These are phyloP conservation scores for Pythium aristosporum DNA, from an alignment of 352 stramenopile species.

Conservation along the genomic window DNA sequence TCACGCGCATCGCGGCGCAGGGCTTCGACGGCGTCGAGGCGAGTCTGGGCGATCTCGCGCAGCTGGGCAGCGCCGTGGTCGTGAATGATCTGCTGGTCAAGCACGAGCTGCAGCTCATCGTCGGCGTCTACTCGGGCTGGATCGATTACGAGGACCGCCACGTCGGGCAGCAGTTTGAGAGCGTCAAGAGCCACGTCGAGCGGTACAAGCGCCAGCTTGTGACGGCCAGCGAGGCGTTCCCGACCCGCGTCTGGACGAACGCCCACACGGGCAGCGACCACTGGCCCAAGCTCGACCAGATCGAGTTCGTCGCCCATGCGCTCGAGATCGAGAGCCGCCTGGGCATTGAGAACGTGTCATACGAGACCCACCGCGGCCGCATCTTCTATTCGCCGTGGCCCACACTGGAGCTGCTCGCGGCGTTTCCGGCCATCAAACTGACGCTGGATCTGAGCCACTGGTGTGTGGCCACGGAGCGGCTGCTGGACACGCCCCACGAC, in stretches of 20 bases:
- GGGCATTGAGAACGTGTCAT: constrained; percentile 34
- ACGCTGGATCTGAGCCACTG: constrained; percentile 75
- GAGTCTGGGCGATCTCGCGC: constrained; percentile 58
- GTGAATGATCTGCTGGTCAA: constrained; percentile 44
- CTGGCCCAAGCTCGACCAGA: constrained; percentile 43
- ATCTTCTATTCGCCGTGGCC: constrained; percentile 75
- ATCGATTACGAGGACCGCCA: constrained; percentile 62
- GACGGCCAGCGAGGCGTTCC: constrained; percentile 32
- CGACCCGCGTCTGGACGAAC: constrained; percentile 42
- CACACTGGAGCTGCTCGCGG: constrained; percentile 54
- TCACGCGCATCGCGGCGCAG: constrained; percentile 42
- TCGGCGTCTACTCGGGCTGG: constrained; percentile 73
- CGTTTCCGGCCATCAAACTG: constrained; percentile 61
- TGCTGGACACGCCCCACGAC: constrained; percentile 50
- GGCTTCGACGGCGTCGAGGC: constrained; percentile 71
- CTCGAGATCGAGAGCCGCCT: constrained; percentile 46
- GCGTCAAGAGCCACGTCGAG: constrained; percentile 37
- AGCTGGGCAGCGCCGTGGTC: constrained; percentile 37
- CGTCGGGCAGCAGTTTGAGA: constrained; percentile 55
- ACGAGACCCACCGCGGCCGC: constrained; percentile 67
- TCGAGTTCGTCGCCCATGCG: constrained; percentile 49
- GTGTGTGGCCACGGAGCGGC: constrained; percentile 53
- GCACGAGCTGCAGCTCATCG: constrained; percentile 58
- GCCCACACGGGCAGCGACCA: constrained; percentile 62
- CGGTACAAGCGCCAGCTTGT: constrained; percentile 41